Conservation (phyloP, 2,329 filamentous ascomycete species). For the Harringtonia aguacate region DNA sequence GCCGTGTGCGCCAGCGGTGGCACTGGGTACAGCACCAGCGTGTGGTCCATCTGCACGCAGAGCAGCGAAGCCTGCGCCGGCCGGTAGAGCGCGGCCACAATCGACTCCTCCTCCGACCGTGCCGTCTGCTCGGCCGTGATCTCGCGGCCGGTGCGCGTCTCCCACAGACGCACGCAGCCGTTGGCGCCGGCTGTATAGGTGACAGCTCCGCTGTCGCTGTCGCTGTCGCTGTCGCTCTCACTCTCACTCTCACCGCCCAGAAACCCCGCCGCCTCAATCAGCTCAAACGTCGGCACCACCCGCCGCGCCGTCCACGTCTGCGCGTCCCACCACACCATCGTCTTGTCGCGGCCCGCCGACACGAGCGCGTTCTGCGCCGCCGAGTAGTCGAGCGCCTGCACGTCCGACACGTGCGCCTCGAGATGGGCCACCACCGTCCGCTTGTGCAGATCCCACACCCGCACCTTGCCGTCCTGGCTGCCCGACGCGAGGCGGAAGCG, state of each 20-base stretch:
- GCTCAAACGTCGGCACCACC: constrained; percentile 75
- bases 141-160: constrained; percentile 65
- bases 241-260: constrained; percentile 33
- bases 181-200: constrained; percentile 80
- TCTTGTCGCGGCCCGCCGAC: constrained; percentile 85
- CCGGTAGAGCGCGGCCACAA: constrained; percentile 62
- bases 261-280: constrained; percentile 77
- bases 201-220: constrained; percentile 37
- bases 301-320: constrained; percentile 73
- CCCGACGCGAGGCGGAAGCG: constrained; percentile 78
- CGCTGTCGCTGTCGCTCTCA: not conserved
- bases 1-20: not conserved
- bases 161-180: constrained; percentile 76
- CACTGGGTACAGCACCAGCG: constrained; percentile 4
- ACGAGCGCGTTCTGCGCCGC: constrained; percentile 63
- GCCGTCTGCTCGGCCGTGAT: constrained; percentile 61
- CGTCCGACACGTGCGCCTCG: constrained; percentile 90
- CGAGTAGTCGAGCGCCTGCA: constrained; percentile 80
- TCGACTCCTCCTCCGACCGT: constrained; percentile 51
- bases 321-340: constrained; percentile 83
- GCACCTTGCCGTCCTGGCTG: constrained; percentile 85
- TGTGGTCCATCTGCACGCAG: constrained; percentile 76
- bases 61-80: constrained; percentile 59
- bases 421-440: constrained; percentile 65
- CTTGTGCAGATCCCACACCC: constrained; percentile 86